phyloP scores from a whole-genome alignment of 805 yeast genomes.

The Saccharomycopsis malanga region DNA sequence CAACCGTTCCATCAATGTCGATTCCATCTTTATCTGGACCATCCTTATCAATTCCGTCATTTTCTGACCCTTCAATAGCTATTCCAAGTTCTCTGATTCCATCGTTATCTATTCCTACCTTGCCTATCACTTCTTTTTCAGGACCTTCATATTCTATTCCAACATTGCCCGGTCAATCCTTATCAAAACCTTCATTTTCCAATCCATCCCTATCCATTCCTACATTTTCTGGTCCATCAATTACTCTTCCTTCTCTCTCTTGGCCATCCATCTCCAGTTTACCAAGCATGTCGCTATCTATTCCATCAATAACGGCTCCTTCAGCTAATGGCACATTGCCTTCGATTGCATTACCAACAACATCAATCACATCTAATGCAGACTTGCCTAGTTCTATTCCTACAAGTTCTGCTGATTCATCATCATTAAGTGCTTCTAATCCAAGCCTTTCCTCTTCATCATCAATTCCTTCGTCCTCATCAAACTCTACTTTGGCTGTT shows the following conservation, averaged over 20 bases:
- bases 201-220: background rate
- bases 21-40: background rate
- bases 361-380: background rate
- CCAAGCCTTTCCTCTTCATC: background rate
- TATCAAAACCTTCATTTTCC: background rate
- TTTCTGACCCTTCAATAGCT: background rate
- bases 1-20: too few species aligned
- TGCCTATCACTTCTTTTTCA: background rate
- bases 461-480: background rate
- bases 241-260: background rate
- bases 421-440: background rate
- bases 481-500: background rate
- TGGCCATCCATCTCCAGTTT: background rate
- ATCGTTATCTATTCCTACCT: background rate
- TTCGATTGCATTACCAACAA: background rate
- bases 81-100: background rate
- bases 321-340: background rate
- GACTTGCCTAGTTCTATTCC: background rate
- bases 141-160: background rate
- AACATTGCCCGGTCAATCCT: background rate
- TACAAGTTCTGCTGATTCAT: background rate
- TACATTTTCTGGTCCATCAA: background rate
- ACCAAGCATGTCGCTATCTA: background rate
- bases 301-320: background rate
- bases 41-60: constrained; percentile 1